A percentile compares a stretch with the other conserved stretches of the same genome.
These are phyloP conservation scores for Trametes versicolor DNA, from an alignment of 1,284 basidiomycete genomes.

Conservation along the genomic window DNA sequence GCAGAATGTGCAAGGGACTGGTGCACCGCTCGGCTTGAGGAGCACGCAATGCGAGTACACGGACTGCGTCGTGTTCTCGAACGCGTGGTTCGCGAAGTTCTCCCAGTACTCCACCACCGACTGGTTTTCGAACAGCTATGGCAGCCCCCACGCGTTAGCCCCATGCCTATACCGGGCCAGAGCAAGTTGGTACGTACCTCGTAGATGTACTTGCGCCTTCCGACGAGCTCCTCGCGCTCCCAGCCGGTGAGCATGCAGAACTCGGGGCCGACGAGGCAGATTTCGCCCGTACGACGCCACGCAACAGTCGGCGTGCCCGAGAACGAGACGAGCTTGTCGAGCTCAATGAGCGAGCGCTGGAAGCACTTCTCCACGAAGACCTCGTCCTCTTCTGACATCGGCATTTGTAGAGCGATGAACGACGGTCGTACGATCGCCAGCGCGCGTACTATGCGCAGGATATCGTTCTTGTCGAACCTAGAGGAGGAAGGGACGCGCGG, in stretches of 20 bases:
- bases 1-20: constrained; percentile 89
- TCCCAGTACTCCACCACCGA: constrained; percentile 96
- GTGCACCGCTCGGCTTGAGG: constrained; percentile 83
- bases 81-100: constrained; percentile 93
- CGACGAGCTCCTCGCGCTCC: constrained; percentile 85
- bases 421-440: constrained; percentile 95
- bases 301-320: constrained; percentile 99
- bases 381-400: constrained; percentile 91
- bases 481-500: background rate
- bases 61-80: constrained; percentile 95
- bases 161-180: constrained; percentile 14
- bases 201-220: constrained; percentile 88
- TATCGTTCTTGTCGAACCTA: constrained; percentile 96
- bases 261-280: constrained; percentile 95
- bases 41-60: constrained; percentile 92
- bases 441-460: constrained; percentile 92
- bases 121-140: constrained; percentile 87
- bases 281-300: constrained; percentile 98
- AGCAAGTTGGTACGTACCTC: constrained; percentile 60
- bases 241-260: constrained; percentile 95
- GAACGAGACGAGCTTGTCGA: constrained; percentile 96
- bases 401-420: constrained; percentile 96
- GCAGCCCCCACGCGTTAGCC: background rate
- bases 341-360: constrained; percentile 92
- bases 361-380: constrained; percentile 96